These are phyloP conservation scores for Ophiocordyceps unilateralis DNA, from an alignment of 2,329 filamentous ascomycete species.

Conservation along the genomic window DNA sequence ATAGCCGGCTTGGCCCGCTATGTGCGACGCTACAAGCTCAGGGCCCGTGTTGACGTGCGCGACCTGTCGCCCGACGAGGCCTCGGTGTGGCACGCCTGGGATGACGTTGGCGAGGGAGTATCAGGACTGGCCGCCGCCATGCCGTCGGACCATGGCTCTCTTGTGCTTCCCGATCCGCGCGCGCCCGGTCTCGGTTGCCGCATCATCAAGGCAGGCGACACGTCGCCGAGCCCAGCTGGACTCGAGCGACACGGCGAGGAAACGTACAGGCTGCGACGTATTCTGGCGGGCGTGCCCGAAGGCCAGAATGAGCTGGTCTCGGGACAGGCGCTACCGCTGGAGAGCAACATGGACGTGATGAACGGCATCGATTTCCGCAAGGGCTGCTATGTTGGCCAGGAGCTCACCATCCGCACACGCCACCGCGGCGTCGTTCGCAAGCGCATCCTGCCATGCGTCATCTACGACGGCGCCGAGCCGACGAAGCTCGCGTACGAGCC, in stretches of 20 bases:
- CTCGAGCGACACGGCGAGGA: conserved; percentile 30
- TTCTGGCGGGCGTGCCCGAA: conserved; percentile 68
- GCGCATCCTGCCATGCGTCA: conserved; percentile 62
- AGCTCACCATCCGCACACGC: conserved; percentile 87
- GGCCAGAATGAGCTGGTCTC: conserved; percentile 61
- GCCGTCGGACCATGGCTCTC: conserved; percentile 4
- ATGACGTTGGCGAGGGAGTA: conserved; percentile 19
- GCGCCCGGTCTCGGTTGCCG: conserved; percentile 39
- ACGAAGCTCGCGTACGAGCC: conserved; percentile 30
- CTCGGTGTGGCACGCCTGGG: conserved; percentile 61
- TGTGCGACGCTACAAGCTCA: conserved; percentile 70
- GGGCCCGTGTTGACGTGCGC: conserved; percentile 58
- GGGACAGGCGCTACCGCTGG: conserved; percentile 63
- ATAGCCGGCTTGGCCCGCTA: conserved; percentile 47
- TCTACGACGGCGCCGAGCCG: conserved; percentile 39
- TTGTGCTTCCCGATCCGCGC: conserved; percentile 32
- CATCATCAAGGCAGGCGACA: conserved; percentile 17
- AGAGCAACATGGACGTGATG: conserved; percentile 78
- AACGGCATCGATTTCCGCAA: conserved; percentile 82
- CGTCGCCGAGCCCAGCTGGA: conserved; percentile 17
- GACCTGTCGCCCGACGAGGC: conserved; percentile 48
- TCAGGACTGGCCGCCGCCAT: neutral
- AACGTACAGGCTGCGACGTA: conserved; percentile 60
- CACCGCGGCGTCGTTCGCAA: conserved; percentile 90
- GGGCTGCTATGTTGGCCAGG: conserved; percentile 93